Percentiles rank a stretch among this genome's conserved stretches.
Evolutionary conservation across 371 early-diverging fungal species (phyloP).

Genomic region (Rhizopus microsporus): DNA sequence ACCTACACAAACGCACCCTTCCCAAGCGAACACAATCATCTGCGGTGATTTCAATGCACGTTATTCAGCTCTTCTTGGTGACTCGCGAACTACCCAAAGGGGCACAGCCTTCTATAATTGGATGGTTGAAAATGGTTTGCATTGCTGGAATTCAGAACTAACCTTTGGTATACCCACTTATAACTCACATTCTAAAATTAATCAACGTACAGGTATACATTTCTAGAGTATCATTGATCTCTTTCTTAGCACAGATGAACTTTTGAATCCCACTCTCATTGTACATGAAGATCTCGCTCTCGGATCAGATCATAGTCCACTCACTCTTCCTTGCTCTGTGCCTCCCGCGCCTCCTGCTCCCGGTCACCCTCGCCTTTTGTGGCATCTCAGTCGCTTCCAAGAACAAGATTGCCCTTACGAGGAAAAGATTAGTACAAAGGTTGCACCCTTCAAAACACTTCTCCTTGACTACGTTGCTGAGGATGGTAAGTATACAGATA

Average conservation of each 20-base stretch:
- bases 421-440: not conserved
- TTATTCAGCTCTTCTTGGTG: conserved; percentile 4
- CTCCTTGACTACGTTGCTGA: not conserved
- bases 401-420: conserved; percentile 3
- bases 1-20: not conserved
- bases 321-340: not conserved
- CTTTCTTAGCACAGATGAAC: not conserved
- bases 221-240: conserved; percentile 5
- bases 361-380: conserved; percentile 5
- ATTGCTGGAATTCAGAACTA: not conserved
- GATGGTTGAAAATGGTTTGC: not conserved
- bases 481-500: not conserved
- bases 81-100: not conserved
- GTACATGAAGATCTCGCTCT: not conserved
- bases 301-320: conserved; percentile 4
- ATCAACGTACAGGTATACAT: not conserved
- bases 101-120: not conserved
- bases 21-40: conserved; percentile 9
- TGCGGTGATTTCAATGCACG: conserved; percentile 20
- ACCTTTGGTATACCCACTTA: not conserved
- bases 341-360: not conserved
- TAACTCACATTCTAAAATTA: not conserved
- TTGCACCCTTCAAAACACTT: not conserved
- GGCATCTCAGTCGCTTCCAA: conserved; percentile 5
- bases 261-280: not conserved